Conservation (phyloP, 345 rosid species). For the Theobroma cacao region DNA sequence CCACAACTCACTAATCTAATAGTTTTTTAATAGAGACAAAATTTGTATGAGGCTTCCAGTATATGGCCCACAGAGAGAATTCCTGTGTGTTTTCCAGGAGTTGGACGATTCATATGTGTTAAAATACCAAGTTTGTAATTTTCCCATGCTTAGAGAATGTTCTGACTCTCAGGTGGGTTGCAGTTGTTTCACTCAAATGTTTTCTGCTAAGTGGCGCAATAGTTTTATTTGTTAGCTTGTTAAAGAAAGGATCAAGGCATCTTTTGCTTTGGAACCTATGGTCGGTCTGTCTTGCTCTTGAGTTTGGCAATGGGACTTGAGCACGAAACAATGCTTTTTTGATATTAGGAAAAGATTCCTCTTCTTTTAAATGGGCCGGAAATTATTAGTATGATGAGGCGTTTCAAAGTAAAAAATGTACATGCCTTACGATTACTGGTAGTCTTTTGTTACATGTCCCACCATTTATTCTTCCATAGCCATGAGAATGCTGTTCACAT, state of each 20-base stretch:
- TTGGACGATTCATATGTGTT: not conserved
- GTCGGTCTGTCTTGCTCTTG: slow-evolving; percentile 14
- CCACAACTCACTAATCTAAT: slow-evolving; percentile 22
- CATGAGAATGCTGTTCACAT: not conserved
- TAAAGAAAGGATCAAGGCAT: slow-evolving; percentile 11
- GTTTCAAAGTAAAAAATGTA: slow-evolving; percentile 25
- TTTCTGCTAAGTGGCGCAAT: slow-evolving; percentile 18
- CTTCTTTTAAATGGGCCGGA: slow-evolving; percentile 17
- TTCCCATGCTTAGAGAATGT: slow-evolving; percentile 20
- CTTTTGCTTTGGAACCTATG: slow-evolving; percentile 21
- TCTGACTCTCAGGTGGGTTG: slow-evolving; percentile 19
- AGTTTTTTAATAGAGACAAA: slow-evolving; percentile 36
- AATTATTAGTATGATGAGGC: slow-evolving; percentile 1
- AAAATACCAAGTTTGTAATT: not conserved
- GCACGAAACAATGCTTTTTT: slow-evolving; percentile 13
- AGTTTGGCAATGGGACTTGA: slow-evolving; percentile 10
- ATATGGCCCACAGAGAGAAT: slow-evolving; percentile 26
- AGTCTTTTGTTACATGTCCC: slow-evolving; percentile 4
- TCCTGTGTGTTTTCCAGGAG: slow-evolving; percentile 15
- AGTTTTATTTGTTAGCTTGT: slow-evolving; percentile 7
- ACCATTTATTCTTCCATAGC: not conserved
- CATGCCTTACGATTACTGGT: slow-evolving; percentile 13
- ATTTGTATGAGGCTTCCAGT: slow-evolving; percentile 8
- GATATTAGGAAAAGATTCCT: slow-evolving; percentile 15
- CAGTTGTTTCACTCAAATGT: slow-evolving; percentile 24